Percentiles rank a stretch among this genome's conserved stretches.
phyloP scores from a whole-genome alignment of 2,329 filamentous ascomycete species.

The Fusarium sp. region DNA sequence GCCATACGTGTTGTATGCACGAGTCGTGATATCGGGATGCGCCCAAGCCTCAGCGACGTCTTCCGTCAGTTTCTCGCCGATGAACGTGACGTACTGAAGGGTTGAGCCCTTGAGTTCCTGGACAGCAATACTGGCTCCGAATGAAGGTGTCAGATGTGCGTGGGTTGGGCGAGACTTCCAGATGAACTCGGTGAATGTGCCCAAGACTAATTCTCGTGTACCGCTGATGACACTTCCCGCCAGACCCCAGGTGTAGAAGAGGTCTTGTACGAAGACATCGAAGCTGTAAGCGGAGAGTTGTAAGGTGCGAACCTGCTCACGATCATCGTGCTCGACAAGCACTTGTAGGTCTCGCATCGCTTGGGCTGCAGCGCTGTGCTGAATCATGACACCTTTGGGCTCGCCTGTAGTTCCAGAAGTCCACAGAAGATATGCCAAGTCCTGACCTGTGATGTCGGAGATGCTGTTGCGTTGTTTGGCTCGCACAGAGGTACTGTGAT shows the following conservation, averaged over 20 bases:
- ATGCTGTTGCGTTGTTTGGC: background rate
- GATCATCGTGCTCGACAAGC: slow-evolving; percentile 13
- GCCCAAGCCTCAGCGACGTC: slow-evolving; percentile 25
- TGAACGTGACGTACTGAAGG: slow-evolving; percentile 15
- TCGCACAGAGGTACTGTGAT: background rate
- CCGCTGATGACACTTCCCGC: slow-evolving; percentile 9
- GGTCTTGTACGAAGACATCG: slow-evolving; percentile 22
- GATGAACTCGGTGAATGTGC: slow-evolving; percentile 21
- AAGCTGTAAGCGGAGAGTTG: slow-evolving; percentile 27
- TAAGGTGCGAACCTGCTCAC: slow-evolving; percentile 7
- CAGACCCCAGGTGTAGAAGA: slow-evolving; percentile 20
- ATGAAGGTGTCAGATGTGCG: slow-evolving; percentile 19
- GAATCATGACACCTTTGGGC: slow-evolving; percentile 27
- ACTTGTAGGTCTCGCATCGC: slow-evolving; percentile 22
- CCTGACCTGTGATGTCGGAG: background rate
- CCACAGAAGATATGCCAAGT: slow-evolving; percentile 20
- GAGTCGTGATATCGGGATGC: slow-evolving; percentile 1
- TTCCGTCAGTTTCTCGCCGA: slow-evolving; percentile 19
- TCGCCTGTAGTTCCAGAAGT: slow-evolving; percentile 20
- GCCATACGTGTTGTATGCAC: slow-evolving; percentile 18
- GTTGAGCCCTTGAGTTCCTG: slow-evolving; percentile 19
- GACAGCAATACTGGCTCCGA: slow-evolving; percentile 16
- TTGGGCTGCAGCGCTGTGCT: slow-evolving; percentile 11
- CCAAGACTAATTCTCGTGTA: slow-evolving; percentile 13
- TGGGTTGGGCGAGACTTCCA: slow-evolving; percentile 19